These are phyloP conservation scores for Geotrichum klebahnii DNA, from an alignment of 1,139 yeast species.

Conservation along the genomic window DNA sequence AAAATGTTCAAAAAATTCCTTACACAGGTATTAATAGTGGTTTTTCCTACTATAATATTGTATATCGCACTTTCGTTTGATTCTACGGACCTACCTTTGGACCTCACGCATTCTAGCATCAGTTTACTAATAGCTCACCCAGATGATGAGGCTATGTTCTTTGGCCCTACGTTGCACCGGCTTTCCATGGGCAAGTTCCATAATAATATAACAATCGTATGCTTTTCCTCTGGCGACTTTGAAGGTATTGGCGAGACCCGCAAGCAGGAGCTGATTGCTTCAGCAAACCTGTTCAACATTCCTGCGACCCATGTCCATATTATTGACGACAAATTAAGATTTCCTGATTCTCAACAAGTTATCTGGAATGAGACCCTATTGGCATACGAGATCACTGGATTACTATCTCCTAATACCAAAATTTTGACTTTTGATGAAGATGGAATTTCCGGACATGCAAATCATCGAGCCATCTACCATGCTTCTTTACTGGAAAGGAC, in stretches of 20 bases:
- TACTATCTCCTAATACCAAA: slow-evolving; percentile 35
- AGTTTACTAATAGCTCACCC: slow-evolving; percentile 82
- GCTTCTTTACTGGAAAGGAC: slow-evolving; percentile 43
- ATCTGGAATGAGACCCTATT: slow-evolving; percentile 57
- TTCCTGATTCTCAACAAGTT: slow-evolving; percentile 67
- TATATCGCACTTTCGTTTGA: background rate
- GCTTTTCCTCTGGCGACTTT: slow-evolving; percentile 75
- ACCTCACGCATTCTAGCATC: slow-evolving; percentile 28
- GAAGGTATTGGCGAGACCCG: slow-evolving; percentile 68
- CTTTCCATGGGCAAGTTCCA: slow-evolving; percentile 43
- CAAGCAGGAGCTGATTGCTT: slow-evolving; percentile 52
- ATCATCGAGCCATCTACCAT: slow-evolving; percentile 64
- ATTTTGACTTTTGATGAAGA: slow-evolving; percentile 73
- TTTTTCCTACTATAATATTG: slow-evolving; percentile 8
- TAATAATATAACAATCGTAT: slow-evolving; percentile 56
- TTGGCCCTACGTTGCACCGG: slow-evolving; percentile 65
- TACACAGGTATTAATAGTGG: background rate
- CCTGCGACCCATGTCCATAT: slow-evolving; percentile 41
- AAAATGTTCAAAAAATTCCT: too few relatives aligned
- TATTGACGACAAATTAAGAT: slow-evolving; percentile 45
- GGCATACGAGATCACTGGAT: slow-evolving; percentile 31
- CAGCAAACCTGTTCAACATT: slow-evolving; percentile 59
- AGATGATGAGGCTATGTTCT: slow-evolving; percentile 98
- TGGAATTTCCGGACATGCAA: slow-evolving; percentile 85
- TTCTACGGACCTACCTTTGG: slow-evolving; percentile 21